Base-by-base conservation (phyloP, 2,329 filamentous ascomycete genomes). In the Trichothecium roseum region DNA sequence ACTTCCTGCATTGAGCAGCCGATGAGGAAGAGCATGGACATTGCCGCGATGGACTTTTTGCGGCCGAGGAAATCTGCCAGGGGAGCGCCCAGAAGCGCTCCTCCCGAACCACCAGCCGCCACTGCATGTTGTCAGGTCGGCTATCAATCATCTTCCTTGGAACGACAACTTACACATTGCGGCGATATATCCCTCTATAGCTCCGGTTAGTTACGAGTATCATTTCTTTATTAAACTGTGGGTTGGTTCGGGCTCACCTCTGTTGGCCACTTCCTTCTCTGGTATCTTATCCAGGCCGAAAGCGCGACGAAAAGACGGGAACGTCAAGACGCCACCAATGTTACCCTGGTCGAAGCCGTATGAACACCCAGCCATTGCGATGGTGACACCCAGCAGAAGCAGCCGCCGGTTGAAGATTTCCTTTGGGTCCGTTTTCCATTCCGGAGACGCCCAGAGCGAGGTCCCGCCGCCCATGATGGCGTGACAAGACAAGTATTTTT, bases 311-410 rank as follows among this genome's bases (percentile, higher is more conserved):
- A 62, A 60, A 5, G 53, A 54, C 1, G 53, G 47, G 5, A 62
- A 48, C 1, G 53, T 59, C 29, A 60, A 36, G 18, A 59, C 53
- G 4, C 57, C 58, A 2, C 57, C 56, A 24, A 62, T 62, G 29
- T 60, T 60, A 14, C 57, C 57, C 28, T 55, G 52, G 32, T 62
- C 58, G 27, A 60, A 60, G 14, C 56, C 58, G 42, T 61, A 60
- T 5, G 54, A 50, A 28, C 55, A 60, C 6, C 57, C 57, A 4
- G 55, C 57, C 42, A 57, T 54, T 7, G 54, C 51, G 15, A 58
- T 53, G 1, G 55, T 52, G 12, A 52, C 39, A 3, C 53, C 48
- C 4, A 59, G 45, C 18, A 52, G 52, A 5, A 53, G 46, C 8
- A 61, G 48, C 14, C 43, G 49, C 13, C 46, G 39, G 37, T 60